Conservation (phyloP, 345 rosid species). For the Salix dunnii region DNA sequence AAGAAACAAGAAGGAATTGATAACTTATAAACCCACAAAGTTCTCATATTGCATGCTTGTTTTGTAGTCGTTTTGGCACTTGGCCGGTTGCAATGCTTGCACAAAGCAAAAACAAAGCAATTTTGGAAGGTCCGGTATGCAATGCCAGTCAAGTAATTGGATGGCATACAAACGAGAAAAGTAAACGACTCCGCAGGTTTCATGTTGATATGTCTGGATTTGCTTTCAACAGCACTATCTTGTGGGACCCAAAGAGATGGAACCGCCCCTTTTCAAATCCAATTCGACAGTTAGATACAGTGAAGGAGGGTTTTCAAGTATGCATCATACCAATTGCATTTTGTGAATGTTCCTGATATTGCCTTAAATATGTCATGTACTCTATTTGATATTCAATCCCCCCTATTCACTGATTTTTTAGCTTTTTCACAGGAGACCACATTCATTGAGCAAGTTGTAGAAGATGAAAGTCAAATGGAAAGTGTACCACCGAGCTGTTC, state of each 20-base stretch:
- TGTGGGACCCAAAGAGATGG: constrained; percentile 93
- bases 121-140: constrained; percentile 86
- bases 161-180: constrained; percentile 96
- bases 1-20: background rate
- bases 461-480: constrained; percentile 94
- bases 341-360: background rate
- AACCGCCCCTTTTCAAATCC: constrained; percentile 45
- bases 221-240: constrained; percentile 89
- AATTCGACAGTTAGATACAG: constrained; percentile 65
- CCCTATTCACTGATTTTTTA: background rate
- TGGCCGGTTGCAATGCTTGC: constrained; percentile 98
- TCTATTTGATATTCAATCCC: background rate
- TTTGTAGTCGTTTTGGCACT: constrained; percentile 74
- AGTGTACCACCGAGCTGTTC: constrained; percentile 68
- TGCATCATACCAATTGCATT: constrained; percentile 7
- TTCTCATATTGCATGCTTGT: constrained; percentile 16
- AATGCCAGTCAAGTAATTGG: constrained; percentile 75
- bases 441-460: constrained; percentile 84
- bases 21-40: background rate
- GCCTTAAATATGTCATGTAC: background rate
- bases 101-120: constrained; percentile 80
- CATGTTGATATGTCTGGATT: constrained; percentile 97
- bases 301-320: constrained; percentile 97
- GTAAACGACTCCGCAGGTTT: constrained; percentile 75
- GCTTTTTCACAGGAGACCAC: constrained; percentile 64